Percentiles rank a stretch among this genome's conserved stretches.
Evolutionary conservation across 192 early-diverging fungal species (phyloP).

Genomic region (Coemansia sp.): DNA sequence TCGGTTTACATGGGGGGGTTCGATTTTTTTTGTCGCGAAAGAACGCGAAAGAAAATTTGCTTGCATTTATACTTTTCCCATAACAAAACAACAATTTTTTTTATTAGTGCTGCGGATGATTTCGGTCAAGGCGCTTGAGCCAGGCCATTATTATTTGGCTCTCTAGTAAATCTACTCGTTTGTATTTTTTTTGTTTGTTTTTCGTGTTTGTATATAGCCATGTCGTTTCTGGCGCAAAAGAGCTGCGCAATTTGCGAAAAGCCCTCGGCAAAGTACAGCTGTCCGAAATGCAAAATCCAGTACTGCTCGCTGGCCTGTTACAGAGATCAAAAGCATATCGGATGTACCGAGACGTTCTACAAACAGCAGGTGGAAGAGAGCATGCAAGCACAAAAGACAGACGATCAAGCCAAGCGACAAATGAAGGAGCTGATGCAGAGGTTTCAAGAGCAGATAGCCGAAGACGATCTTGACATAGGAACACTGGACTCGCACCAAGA

Average conservation of each 20-base stretch:
- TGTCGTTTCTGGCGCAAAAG: conserved; percentile 19
- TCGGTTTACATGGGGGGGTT: neutral
- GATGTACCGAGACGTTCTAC: conserved; percentile 51
- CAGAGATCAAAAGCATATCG: conserved; percentile 39
- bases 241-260: conserved; percentile 30
- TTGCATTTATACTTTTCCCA: neutral
- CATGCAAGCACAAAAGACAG: conserved; percentile 26
- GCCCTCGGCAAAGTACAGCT: conserved; percentile 47
- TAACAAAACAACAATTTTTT: neutral
- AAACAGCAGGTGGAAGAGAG: conserved; percentile 42
- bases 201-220: neutral
- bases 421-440: conserved; percentile 39
- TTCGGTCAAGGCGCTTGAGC: neutral
- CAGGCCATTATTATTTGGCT: neutral
- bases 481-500: neutral
- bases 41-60: neutral
- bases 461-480: conserved; percentile 9
- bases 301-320: conserved; percentile 52
- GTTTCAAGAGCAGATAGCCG: conserved; percentile 24
- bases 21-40: neutral
- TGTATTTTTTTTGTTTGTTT: neutral
- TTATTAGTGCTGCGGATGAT: neutral
- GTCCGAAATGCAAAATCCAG: conserved; percentile 40
- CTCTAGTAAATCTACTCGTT: neutral
- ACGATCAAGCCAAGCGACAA: conserved; percentile 40